Percentiles rank a stretch among this genome's conserved stretches.
Conservation (phyloP, 306 rosid genomes). For the Vicia faba region DNA sequence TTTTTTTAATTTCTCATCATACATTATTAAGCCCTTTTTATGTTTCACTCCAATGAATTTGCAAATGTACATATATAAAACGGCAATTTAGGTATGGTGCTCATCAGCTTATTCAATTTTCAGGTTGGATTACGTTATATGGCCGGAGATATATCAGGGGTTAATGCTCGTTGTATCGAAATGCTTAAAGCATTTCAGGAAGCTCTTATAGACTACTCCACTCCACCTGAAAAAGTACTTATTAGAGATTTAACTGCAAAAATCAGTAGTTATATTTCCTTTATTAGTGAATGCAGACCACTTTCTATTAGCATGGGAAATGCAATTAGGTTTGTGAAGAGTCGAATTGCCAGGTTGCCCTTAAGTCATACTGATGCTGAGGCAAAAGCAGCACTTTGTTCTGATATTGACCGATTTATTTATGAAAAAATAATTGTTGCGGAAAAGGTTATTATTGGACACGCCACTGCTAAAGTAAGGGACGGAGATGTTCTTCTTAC, state of each 20-base stretch:
- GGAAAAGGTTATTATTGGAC: conserved; percentile 74
- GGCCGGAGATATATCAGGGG: conserved; percentile 72
- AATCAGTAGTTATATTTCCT: conserved; percentile 73
- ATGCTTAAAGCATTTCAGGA: conserved; percentile 86
- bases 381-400: conserved; percentile 69
- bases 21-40: conserved; percentile 7
- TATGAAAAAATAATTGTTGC: conserved; percentile 83
- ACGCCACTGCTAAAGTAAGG: conserved; percentile 69
- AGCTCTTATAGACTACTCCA: conserved; percentile 71
- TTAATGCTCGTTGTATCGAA: conserved; percentile 84
- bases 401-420: conserved; percentile 70
- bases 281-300: conserved; percentile 80
- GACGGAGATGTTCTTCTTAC: conserved; percentile 91
- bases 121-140: conserved; percentile 82
- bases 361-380: conserved; percentile 63
- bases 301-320: conserved; percentile 92
- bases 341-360: conserved; percentile 60
- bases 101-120: conserved; percentile 33
- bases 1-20: not conserved
- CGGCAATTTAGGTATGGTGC: conserved; percentile 20
- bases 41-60: conserved; percentile 3
- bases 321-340: conserved; percentile 75
- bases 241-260: conserved; percentile 79
- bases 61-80: conserved; percentile 1
- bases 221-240: conserved; percentile 69